Evolutionary conservation across 139 green algal species (phyloP).

Genomic region (Dunaliella primolecta): DNA sequence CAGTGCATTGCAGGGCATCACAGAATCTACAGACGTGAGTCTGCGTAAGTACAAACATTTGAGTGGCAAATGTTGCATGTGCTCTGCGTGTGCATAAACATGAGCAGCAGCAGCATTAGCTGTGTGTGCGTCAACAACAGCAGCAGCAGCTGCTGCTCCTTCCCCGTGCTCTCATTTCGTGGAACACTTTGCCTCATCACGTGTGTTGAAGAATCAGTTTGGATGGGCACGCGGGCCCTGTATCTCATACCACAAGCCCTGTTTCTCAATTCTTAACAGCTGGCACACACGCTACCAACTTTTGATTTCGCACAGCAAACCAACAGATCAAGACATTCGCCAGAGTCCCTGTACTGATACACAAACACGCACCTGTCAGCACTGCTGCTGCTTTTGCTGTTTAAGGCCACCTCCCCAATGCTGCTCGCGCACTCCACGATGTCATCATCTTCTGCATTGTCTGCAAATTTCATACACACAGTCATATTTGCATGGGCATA

Average conservation of each 20-base stretch:
- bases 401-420: too few species aligned
- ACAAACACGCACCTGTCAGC: too few species aligned
- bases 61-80: background rate
- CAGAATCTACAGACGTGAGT: slow-evolving; percentile 14
- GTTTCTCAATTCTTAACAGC: background rate
- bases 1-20: too few species aligned
- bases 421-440: too few species aligned
- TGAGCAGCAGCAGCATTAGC: slow-evolving; percentile 8
- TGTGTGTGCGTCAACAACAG: background rate
- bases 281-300: background rate
- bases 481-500: too few species aligned
- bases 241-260: background rate
- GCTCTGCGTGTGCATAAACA: background rate
- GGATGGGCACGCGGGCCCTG: background rate
- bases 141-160: background rate
- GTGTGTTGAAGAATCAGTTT: background rate
- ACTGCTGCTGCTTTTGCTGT: too few species aligned
- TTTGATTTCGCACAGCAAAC: background rate
- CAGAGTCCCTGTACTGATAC: too few species aligned
- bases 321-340: background rate
- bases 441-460: too few species aligned
- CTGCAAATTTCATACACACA: too few species aligned
- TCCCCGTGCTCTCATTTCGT: background rate
- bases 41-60: slow-evolving; percentile 14
- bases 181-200: background rate